phyloP scores from a whole-genome alignment of 257 asterid genomes.

The Scutellaria baicalensis region DNA sequence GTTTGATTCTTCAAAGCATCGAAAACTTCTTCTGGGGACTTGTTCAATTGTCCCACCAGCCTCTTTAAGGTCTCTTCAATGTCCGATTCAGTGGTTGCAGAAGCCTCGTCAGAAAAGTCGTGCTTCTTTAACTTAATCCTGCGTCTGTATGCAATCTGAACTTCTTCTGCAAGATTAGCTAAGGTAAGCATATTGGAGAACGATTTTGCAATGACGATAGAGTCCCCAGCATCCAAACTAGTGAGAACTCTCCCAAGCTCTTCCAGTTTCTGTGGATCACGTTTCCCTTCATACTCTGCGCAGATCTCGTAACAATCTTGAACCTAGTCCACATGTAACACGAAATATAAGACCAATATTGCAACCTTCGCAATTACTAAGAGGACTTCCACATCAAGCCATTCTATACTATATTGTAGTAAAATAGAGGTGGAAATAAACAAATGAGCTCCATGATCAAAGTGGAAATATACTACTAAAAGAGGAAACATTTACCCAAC shows the following conservation, averaged over 20 bases:
- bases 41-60: constrained; percentile 75
- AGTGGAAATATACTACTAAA: background rate
- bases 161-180: constrained; percentile 96
- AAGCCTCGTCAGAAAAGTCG: constrained; percentile 83
- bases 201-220: constrained; percentile 81
- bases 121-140: constrained; percentile 69
- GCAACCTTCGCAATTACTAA: background rate
- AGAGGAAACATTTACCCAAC: background rate
- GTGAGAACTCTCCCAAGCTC: constrained; percentile 89
- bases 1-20: constrained; percentile 93
- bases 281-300: constrained; percentile 80
- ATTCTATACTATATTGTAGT: too few species aligned
- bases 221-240: constrained; percentile 94
- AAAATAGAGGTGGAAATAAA: background rate
- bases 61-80: constrained; percentile 87
- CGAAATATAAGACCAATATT: background rate
- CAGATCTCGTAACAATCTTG: constrained; percentile 90
- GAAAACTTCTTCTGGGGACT: constrained; percentile 75
- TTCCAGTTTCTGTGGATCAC: constrained; percentile 65
- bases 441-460: background rate
- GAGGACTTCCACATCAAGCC: too few species aligned
- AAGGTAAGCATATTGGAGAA: constrained; percentile 93
- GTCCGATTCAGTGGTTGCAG: constrained; percentile 89
- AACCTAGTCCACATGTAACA: constrained; percentile 41
- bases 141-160: constrained; percentile 94